phyloP scores from a whole-genome alignment of 2,329 filamentous ascomycete genomes.

The Penicillium sp. region DNA sequence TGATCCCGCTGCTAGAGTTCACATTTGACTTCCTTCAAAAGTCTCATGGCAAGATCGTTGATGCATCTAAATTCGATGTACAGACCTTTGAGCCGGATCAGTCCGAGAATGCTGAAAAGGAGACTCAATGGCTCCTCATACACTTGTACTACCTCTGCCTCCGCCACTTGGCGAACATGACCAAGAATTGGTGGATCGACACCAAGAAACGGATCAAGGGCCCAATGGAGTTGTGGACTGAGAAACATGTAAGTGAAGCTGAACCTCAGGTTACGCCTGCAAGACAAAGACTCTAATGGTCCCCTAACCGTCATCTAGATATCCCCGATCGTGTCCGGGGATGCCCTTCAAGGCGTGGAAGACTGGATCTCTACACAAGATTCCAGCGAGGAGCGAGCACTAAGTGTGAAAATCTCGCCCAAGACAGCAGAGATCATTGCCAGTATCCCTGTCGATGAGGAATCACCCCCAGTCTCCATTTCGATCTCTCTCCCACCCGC shows the following conservation, averaged over 20 bases:
- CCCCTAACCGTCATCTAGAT: constrained; percentile 33
- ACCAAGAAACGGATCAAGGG: constrained; percentile 77
- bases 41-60: constrained; percentile 69
- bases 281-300: neutral
- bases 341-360: constrained; percentile 42
- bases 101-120: constrained; percentile 67
- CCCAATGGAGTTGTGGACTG: constrained; percentile 81
- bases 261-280: neutral
- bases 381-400: constrained; percentile 53
- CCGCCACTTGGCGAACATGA: constrained; percentile 73
- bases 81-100: constrained; percentile 61
- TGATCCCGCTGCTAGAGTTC: constrained; percentile 72
- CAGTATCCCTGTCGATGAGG: constrained; percentile 85
- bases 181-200: constrained; percentile 81
- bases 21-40: constrained; percentile 84
- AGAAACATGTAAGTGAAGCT: constrained; percentile 70
- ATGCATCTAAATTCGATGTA: constrained; percentile 70
- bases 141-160: constrained; percentile 85
- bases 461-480: constrained; percentile 77
- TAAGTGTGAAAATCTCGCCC: constrained; percentile 70
- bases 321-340: constrained; percentile 44
- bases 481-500: constrained; percentile 76
- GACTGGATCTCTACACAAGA: constrained; percentile 48
- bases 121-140: constrained; percentile 79
- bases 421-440: constrained; percentile 76